Base-by-base conservation (phyloP, 495 filamentous ascomycete genomes). In the Trichocladium uniseriatum region DNA sequence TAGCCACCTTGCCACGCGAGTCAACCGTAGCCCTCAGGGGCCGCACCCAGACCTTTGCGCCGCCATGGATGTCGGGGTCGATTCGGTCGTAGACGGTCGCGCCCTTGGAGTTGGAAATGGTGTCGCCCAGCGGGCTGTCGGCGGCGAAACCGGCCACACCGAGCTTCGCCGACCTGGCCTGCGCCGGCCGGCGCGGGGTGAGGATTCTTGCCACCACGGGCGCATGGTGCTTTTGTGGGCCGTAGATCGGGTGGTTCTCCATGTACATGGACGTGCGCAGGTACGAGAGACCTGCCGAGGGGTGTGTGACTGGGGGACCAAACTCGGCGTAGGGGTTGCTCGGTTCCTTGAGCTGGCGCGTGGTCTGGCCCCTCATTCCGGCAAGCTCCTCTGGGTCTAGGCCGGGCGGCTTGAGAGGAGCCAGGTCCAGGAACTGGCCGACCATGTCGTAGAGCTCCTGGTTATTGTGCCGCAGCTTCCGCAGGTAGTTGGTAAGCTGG, bases 201-300 rank as follows among this genome's bases (percentile, higher is more conserved):
- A 95, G 48, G 27, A 94, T 72, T 48, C 92, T 78, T 3, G 83
- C 84, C 59, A 79, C 66, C 3, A 92, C 74, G 0, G 87, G 78
- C 8, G 79, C 56, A 49, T 77, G 74, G 31, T 69, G 55, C 13
- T 69, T 67, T 59, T 87, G 85, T 7, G 89, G 90, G 3, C 92
- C 92, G 57, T 83, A 80, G n/a, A 79, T 49, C 0, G 92, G 84
- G 60, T 96, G 89, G 63, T 95, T 94, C 43, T 79, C 72, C 37
- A 86, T 62, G 59, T 82, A 75, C 19, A 81, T 73, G 29, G 76
- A 65, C 14, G 86, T 84, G 47, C 89, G 81, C 24, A 83, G 72
- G 68, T 97, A 96, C 32, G 86, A 84, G 15, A 97, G 69, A 52
- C 92, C 92, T 2, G 83, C 94, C 2, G 89, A 92, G 1, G 94